phyloP scores from a whole-genome alignment of 2,329 filamentous ascomycete genomes.

The Ampelomyces quisqualis region DNA sequence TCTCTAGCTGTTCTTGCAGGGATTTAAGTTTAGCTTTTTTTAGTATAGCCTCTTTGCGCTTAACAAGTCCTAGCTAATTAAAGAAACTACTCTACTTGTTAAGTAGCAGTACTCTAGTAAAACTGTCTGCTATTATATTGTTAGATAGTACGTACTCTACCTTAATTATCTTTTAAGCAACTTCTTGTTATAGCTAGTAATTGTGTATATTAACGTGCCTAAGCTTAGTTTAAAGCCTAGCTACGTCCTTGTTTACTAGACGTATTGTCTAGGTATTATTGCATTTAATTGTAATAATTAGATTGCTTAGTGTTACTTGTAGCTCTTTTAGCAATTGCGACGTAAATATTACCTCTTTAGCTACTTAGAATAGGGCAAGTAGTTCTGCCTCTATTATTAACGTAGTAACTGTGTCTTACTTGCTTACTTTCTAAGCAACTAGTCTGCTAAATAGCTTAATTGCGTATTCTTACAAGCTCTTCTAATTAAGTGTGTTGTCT shows the following conservation, averaged over 20 bases:
- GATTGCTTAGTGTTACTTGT: neutral
- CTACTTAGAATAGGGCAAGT: slow-evolving; percentile 3
- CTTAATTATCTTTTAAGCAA: neutral
- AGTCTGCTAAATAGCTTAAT: neutral
- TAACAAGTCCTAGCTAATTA: neutral
- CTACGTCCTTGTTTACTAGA: neutral
- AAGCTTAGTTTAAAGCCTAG: neutral
- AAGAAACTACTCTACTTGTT: slow-evolving; percentile 3
- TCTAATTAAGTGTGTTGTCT: slow-evolving; percentile 1
- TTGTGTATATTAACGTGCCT: slow-evolving; percentile 6
- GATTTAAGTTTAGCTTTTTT: neutral
- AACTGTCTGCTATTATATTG: slow-evolving; percentile 4
- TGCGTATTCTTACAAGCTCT: slow-evolving; percentile 2
- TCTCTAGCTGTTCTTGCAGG: neutral
- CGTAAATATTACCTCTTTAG: neutral
- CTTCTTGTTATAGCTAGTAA: slow-evolving; percentile 5
- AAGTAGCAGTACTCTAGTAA: slow-evolving; percentile 3
- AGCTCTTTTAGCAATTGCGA: slow-evolving; percentile 1
- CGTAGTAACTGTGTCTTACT: slow-evolving; percentile 1
- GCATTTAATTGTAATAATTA: slow-evolving; percentile 3
- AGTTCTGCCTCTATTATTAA: slow-evolving; percentile 11
- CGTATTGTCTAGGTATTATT: slow-evolving; percentile 6
- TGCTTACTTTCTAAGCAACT: neutral
- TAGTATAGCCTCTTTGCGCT: neutral
- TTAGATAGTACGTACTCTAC: neutral